Conservation (phyloP, 2,329 filamentous ascomycete species). For the Chaetomium globosum region DNA sequence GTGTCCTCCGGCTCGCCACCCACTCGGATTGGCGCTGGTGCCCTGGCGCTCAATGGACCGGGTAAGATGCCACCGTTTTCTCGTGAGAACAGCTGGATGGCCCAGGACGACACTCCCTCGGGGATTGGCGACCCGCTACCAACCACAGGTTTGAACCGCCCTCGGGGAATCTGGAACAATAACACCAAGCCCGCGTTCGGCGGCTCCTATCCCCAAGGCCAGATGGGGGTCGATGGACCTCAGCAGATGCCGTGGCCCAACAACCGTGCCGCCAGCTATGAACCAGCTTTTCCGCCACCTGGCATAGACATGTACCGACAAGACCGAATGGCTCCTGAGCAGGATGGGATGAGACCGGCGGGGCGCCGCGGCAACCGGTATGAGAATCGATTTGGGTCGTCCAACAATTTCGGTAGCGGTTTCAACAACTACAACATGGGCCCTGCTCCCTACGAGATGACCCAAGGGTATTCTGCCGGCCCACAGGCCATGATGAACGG, state of each 20-base stretch:
- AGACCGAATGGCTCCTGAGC: slow-evolving; percentile 54
- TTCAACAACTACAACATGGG: slow-evolving; percentile 45
- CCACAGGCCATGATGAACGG: slow-evolving; percentile 41
- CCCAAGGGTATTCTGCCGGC: slow-evolving; percentile 34
- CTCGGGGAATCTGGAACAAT: slow-evolving; percentile 60
- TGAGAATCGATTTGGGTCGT: slow-evolving; percentile 46
- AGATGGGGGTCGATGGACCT: slow-evolving; percentile 43
- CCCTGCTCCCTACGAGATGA: slow-evolving; percentile 38
- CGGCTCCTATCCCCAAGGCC: slow-evolving; percentile 35
- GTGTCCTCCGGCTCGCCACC: slow-evolving; percentile 29
- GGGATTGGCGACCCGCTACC: slow-evolving; percentile 60
- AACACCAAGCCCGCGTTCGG: slow-evolving; percentile 49
- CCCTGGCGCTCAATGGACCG: slow-evolving; percentile 36
- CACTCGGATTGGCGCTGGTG: slow-evolving; percentile 26
- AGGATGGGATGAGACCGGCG: slow-evolving; percentile 51
- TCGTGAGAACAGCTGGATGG: slow-evolving; percentile 56
- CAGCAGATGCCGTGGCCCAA: slow-evolving; percentile 53
- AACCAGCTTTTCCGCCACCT: slow-evolving; percentile 43
- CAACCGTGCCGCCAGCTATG: slow-evolving; percentile 48
- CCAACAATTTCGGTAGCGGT: slow-evolving; percentile 42
- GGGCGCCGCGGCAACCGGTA: slow-evolving; percentile 53
- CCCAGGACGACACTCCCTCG: slow-evolving; percentile 58
- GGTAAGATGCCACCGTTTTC: slow-evolving; percentile 44
- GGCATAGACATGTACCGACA: slow-evolving; percentile 48
- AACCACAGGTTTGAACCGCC: slow-evolving; percentile 54